Conservation (phyloP, 106 monocot species). For the Dioscorea zingiberensis region DNA sequence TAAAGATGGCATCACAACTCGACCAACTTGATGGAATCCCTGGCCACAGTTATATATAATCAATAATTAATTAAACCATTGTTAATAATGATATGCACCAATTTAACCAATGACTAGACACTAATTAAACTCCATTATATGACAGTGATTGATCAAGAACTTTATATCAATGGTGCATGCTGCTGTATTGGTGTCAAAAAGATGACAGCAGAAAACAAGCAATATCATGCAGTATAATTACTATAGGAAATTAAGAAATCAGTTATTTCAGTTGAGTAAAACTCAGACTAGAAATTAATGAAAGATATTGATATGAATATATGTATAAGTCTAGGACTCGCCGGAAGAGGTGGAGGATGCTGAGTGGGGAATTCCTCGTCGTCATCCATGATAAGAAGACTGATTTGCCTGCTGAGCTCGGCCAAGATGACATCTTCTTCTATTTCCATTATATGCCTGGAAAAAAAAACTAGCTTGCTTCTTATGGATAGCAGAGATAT, state of each 20-base stretch:
- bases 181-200: not conserved
- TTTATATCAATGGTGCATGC: not conserved
- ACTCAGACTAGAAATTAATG: too few species aligned
- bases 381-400: conserved; percentile 60
- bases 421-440: conserved; percentile 75
- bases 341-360: conserved; percentile 30
- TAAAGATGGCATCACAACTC: not conserved
- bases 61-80: not conserved
- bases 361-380: conserved; percentile 20
- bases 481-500: conserved; percentile 4
- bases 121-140: not conserved
- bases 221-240: too few species aligned
- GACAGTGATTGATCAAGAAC: not conserved
- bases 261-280: not conserved
- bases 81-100: not conserved
- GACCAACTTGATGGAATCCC: conserved; percentile 1
- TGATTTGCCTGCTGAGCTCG: conserved; percentile 56
- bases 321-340: too few species aligned
- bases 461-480: not conserved
- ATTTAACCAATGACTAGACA: not conserved
- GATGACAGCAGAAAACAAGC: not conserved
- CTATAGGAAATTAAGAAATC: too few species aligned
- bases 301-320: too few species aligned
- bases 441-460: conserved; percentile 17
- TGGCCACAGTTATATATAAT: not conserved